phyloP scores from a whole-genome alignment of 768 basidiomycete species.

The Lactarius tabidus region DNA sequence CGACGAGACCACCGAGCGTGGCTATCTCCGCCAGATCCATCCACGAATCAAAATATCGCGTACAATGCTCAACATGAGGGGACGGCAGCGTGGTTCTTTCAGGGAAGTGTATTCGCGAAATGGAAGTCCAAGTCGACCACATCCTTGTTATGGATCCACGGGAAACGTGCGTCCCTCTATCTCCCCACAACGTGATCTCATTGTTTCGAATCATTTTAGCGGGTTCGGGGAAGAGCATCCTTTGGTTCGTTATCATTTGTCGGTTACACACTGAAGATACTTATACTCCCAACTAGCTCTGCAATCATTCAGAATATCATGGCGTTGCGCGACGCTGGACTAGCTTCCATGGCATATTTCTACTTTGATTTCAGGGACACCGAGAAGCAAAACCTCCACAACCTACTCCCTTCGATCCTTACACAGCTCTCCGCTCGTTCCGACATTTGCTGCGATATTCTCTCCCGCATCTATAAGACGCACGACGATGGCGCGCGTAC shows the following conservation, averaged over 20 bases:
- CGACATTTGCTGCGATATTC: neutral
- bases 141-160: constrained; percentile 5
- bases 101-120: neutral
- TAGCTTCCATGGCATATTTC: neutral
- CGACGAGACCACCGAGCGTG: neutral
- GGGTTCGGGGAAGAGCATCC: neutral
- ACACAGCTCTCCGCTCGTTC: neutral
- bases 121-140: neutral
- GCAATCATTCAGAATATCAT: neutral
- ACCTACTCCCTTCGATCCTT: neutral
- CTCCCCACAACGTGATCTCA: neutral
- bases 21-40: neutral
- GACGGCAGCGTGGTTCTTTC: neutral
- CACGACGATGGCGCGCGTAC: neutral
- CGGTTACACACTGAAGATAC: neutral
- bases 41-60: neutral
- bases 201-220: neutral
- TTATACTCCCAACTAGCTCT: neutral
- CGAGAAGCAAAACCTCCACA: neutral
- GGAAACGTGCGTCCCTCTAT: neutral
- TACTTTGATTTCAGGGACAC: neutral
- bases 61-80: neutral
- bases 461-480: neutral
- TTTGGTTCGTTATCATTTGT: neutral
- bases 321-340: neutral